A percentile compares a stretch with the other conserved stretches of the same genome.
Conservation (phyloP, 2,329 filamentous ascomycete genomes). For the Botrytis paeoniae region DNA sequence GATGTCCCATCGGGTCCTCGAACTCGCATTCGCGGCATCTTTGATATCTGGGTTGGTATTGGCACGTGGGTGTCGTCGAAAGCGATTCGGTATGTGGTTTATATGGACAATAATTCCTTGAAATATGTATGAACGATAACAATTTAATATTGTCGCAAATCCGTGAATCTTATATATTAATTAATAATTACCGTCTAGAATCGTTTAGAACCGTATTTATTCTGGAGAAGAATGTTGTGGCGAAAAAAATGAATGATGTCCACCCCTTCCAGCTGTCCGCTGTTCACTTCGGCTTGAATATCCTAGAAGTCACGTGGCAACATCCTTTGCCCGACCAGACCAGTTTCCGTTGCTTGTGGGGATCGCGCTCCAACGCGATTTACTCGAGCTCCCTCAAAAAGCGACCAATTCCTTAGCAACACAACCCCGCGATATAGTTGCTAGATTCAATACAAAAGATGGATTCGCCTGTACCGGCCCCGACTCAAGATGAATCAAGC, state of each 20-base stretch:
- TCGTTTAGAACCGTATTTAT: not conserved
- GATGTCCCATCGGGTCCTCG: conserved; percentile 72
- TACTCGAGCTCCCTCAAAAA: conserved; percentile 17
- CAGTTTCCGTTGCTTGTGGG: not conserved
- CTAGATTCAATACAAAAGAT: conserved; percentile 8
- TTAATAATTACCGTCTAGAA: not conserved
- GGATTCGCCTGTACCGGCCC: conserved; percentile 13
- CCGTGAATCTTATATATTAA: not conserved
- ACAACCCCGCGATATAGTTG: conserved; percentile 18
- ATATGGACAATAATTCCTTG: not conserved
- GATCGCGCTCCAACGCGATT: conserved; percentile 19
- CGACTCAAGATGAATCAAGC: not conserved
- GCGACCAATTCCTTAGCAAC: conserved; percentile 2
- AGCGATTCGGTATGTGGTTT: not conserved
- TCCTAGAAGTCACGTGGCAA: not conserved
- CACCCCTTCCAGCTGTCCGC: not conserved
- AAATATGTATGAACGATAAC: not conserved
- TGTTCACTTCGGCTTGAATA: not conserved
- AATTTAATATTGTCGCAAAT: not conserved
- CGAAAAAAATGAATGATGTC: not conserved
- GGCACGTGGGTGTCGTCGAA: not conserved
- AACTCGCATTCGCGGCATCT: conserved; percentile 66
- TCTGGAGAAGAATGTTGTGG: not conserved
- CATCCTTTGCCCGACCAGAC: not conserved
- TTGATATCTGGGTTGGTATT: conserved; percentile 18